phyloP scores from a whole-genome alignment of 2,329 filamentous ascomycete genomes.

The Penicillium brasilianum region DNA sequence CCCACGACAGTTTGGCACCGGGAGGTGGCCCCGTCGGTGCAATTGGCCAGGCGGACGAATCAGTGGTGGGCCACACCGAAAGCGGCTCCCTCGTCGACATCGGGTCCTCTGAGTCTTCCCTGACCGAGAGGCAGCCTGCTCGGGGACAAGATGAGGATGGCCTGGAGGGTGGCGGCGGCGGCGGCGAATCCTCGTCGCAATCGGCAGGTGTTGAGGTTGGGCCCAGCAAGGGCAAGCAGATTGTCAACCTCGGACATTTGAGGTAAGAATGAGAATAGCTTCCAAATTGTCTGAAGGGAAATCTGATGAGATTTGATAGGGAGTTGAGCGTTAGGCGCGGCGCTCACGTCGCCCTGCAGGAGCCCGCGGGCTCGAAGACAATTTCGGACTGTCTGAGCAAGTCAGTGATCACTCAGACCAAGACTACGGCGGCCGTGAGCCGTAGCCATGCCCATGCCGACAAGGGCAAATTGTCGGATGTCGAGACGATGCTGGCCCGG shows the following conservation, averaged over 20 bases:
- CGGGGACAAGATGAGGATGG: not conserved
- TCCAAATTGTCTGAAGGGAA: not conserved
- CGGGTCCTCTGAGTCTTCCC: not conserved
- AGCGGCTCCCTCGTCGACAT: not conserved
- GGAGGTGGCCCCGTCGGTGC: not conserved
- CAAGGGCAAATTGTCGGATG: conserved; percentile 1
- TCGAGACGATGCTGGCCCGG: not conserved
- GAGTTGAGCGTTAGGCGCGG: not conserved
- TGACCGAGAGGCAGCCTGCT: not conserved
- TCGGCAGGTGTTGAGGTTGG: not conserved
- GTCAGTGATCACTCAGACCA: not conserved
- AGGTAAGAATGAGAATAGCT: not conserved
- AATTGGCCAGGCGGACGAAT: not conserved
- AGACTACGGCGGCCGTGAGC: not conserved
- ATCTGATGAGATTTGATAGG: conserved; percentile 3
- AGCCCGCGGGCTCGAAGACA: not conserved
- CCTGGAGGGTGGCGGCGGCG: not conserved
- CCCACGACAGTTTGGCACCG: too few species aligned
- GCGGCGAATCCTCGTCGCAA: not conserved
- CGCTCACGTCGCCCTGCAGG: not conserved
- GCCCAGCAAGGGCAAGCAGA: not conserved
- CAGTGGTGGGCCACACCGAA: not conserved
- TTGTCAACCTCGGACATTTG: not conserved
- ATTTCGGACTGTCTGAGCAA: not conserved
- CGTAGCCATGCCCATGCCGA: not conserved